Conservation (phyloP, 345 rosid genomes). For the Linum lewisii region DNA sequence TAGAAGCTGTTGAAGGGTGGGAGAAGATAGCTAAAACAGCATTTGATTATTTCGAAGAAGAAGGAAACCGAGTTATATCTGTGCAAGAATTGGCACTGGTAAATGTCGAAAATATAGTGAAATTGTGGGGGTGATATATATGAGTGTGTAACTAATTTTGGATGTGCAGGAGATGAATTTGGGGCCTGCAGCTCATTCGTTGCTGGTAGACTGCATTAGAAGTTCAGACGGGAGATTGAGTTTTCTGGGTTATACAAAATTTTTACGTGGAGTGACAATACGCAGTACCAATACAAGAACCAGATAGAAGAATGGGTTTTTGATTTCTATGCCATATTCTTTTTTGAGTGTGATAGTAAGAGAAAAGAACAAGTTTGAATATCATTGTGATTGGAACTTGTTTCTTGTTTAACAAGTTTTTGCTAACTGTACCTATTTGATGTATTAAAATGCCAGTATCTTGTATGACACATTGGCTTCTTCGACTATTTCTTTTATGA, state of each 20-base stretch:
- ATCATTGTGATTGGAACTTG: too few species aligned
- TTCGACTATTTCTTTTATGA: too few species aligned
- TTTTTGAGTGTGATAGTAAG: too few species aligned
- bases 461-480: too few species aligned
- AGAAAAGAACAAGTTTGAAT: too few species aligned
- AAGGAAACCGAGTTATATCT: conserved; percentile 22
- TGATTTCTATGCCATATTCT: not conserved
- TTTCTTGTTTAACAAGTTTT: too few species aligned
- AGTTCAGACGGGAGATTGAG: conserved; percentile 53
- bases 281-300: not conserved
- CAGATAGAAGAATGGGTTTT: not conserved
- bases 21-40: conserved; percentile 18
- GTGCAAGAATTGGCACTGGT: conserved; percentile 22
- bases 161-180: conserved; percentile 27
- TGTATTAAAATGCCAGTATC: too few species aligned
- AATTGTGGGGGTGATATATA: not conserved
- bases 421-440: too few species aligned
- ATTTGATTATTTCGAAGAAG: conserved; percentile 20
- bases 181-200: conserved; percentile 38
- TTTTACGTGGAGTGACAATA: conserved; percentile 1
- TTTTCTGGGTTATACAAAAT: conserved; percentile 38
- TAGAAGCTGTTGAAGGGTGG: conserved; percentile 19
- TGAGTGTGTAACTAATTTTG: not conserved
- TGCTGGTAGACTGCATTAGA: conserved; percentile 49
- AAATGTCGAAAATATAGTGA: not conserved